Evolutionary conservation across 2,329 filamentous ascomycete genomes (phyloP).

Genomic region (Epichloe typhina): DNA sequence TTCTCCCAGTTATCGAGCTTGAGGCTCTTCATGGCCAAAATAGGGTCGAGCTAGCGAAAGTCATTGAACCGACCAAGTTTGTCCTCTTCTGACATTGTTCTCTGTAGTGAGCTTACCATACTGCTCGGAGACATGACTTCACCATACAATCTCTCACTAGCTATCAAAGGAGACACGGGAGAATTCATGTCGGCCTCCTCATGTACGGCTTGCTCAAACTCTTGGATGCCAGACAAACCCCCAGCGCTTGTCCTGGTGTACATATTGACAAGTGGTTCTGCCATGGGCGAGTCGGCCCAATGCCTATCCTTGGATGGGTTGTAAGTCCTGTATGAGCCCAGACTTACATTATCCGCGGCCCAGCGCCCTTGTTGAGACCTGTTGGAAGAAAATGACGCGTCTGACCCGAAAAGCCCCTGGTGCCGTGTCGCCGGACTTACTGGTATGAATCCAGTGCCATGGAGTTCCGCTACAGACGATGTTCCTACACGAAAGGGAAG

Average conservation of each 20-base stretch:
- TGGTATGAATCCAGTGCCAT: conserved; percentile 19
- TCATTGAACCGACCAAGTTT: neutral
- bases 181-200: conserved; percentile 3
- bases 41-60: neutral
- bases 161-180: conserved; percentile 1
- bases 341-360: neutral
- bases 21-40: neutral
- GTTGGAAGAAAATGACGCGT: neutral
- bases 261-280: neutral
- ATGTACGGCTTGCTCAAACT: neutral
- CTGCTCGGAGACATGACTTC: conserved; percentile 2
- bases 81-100: conserved; percentile 3
- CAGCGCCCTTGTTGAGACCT: neutral
- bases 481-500: conserved; percentile 22
- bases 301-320: neutral
- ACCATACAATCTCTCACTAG: conserved; percentile 9
- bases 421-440: conserved; percentile 1
- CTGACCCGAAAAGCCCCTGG: neutral
- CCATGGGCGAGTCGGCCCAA: neutral
- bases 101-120: conserved; percentile 2
- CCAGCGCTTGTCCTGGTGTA: neutral
- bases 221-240: neutral
- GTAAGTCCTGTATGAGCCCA: neutral
- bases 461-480: conserved; percentile 30
- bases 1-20: neutral